These are phyloP conservation scores for Lactifluus pinguis DNA, from an alignment of 768 basidiomycete genomes.

Conservation along the genomic window DNA sequence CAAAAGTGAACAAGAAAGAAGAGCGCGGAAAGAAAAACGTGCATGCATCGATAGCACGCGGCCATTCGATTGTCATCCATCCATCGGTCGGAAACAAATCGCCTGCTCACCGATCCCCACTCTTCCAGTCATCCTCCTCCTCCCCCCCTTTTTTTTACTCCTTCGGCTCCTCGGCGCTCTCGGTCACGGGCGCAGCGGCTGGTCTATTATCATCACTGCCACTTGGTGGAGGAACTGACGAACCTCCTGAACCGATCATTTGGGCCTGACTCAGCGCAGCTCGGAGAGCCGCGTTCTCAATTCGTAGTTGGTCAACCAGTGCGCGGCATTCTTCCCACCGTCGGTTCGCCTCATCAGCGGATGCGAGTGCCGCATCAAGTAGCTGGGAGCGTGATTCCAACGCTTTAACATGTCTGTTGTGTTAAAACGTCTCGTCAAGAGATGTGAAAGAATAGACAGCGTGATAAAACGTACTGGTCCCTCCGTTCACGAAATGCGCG, in stretches of 20 bases:
- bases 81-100: constrained; percentile 13
- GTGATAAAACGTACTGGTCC: constrained; percentile 58
- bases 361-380: constrained; percentile 76
- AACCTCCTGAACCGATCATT: constrained; percentile 15
- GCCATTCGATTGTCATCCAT: constrained; percentile 1
- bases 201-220: constrained; percentile 6
- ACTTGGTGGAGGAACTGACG: neutral
- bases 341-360: constrained; percentile 80
- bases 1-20: neutral
- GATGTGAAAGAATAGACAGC: neutral
- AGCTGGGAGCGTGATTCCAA: constrained; percentile 81
- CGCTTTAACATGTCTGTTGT: constrained; percentile 72
- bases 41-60: neutral
- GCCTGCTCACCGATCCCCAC: neutral
- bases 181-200: neutral
- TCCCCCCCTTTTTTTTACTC: constrained; percentile 1
- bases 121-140: neutral
- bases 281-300: constrained; percentile 73
- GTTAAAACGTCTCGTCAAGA: neutral
- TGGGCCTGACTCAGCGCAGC: constrained; percentile 50
- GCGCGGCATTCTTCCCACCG: constrained; percentile 89
- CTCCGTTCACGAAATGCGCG: constrained; percentile 84
- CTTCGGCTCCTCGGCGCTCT: constrained; percentile 12
- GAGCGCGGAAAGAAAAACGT: neutral
- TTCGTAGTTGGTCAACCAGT: constrained; percentile 77